phyloP scores from a whole-genome alignment of 2,329 filamentous ascomycete genomes.

The Colletotrichum abscissum region DNA sequence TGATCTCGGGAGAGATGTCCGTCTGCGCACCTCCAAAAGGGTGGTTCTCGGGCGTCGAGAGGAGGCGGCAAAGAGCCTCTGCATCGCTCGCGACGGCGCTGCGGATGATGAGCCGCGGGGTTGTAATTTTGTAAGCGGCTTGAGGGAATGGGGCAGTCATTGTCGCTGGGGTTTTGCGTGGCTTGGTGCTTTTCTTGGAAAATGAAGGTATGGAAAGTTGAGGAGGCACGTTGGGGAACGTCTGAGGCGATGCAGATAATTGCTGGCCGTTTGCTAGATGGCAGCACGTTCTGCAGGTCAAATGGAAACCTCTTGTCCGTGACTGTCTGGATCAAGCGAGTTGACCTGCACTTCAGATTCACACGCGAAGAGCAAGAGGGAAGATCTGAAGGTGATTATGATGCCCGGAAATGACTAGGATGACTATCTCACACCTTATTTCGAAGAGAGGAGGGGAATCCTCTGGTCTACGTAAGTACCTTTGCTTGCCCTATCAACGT shows the following conservation, averaged over 20 bases:
- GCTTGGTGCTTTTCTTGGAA: neutral
- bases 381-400: neutral
- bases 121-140: slow-evolving; percentile 46
- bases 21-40: slow-evolving; percentile 14
- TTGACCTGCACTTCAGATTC: too few relatives aligned
- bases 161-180: neutral
- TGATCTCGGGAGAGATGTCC: slow-evolving; percentile 26
- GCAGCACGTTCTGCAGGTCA: neutral
- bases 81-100: slow-evolving; percentile 40
- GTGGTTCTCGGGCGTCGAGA: slow-evolving; percentile 35
- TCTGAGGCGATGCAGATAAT: neutral
- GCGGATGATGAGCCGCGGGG: slow-evolving; percentile 54
- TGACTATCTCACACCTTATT: neutral
- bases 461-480: neutral
- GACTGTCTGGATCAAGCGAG: neutral
- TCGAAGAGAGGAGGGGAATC: neutral
- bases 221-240: neutral
- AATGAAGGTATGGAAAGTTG: neutral
- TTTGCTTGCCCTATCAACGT: neutral
- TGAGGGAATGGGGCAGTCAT: slow-evolving; percentile 30
- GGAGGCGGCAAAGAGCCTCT: slow-evolving; percentile 23
- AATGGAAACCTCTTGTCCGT: neutral
- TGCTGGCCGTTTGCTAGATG: neutral
- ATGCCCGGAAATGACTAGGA: too few relatives aligned
- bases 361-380: neutral